Conservation (phyloP, 495 filamentous ascomycete species). For the Tuber calosporum region DNA sequence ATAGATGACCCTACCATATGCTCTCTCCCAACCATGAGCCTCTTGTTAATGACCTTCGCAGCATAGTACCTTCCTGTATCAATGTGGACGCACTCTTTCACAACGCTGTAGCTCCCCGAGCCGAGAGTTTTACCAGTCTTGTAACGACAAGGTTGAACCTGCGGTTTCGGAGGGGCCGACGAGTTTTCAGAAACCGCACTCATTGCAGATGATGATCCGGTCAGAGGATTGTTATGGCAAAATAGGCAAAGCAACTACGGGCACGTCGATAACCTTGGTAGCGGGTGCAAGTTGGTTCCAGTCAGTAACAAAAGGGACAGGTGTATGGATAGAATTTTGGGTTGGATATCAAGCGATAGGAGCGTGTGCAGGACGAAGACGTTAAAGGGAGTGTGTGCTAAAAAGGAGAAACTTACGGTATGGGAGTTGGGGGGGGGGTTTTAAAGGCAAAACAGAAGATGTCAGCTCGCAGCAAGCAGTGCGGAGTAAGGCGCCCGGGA, state of each 20-base stretch:
- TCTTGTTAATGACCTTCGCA: constrained; percentile 98
- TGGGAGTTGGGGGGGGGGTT: too few relatives aligned
- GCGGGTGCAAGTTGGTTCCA: not conserved
- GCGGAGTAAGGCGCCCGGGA: not conserved
- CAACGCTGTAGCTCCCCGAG: constrained; percentile 93
- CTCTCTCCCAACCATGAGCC: constrained; percentile 92
- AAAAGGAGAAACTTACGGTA: not conserved
- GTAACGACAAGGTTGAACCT: constrained; percentile 78
- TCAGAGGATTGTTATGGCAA: constrained; percentile 7
- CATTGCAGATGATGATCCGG: constrained; percentile 34
- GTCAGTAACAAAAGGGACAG: not conserved
- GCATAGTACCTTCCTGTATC: constrained; percentile 97
- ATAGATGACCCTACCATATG: constrained; percentile 70
- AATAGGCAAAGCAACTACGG: not conserved
- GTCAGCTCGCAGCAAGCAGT: not conserved
- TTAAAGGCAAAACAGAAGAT: not conserved
- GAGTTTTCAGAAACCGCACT: constrained; percentile 26
- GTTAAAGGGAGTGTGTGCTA: not conserved
- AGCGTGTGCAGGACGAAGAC: not conserved
- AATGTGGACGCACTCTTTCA: constrained; percentile 99
- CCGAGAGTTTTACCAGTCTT: constrained; percentile 98
- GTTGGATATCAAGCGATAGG: not conserved
- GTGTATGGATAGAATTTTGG: not conserved
- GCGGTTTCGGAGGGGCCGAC: constrained; percentile 47
- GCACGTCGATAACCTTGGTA: not conserved